These are phyloP conservation scores for Mimosa pudica DNA, from an alignment of 306 rosid genomes.

Conservation along the genomic window DNA sequence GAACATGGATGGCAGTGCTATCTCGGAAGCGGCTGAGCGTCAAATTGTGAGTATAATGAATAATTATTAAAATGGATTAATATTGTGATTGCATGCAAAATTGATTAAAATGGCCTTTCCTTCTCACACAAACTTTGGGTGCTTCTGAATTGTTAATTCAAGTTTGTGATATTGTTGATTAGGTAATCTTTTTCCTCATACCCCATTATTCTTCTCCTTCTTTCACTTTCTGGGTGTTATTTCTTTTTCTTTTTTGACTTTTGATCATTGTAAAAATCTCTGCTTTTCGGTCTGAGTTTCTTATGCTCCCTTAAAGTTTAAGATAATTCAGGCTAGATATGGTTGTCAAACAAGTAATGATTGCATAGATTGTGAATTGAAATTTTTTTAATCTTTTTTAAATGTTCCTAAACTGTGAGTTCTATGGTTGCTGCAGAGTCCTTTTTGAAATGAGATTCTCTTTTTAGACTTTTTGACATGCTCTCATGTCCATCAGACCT, in stretches of 20 bases:
- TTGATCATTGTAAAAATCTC: background rate
- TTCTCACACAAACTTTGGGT: constrained; percentile 32
- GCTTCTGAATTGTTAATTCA: constrained; percentile 30
- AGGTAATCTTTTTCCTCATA: constrained; percentile 20
- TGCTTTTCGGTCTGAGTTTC: constrained; percentile 18
- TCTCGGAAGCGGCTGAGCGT: too few species aligned
- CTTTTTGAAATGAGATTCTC: background rate
- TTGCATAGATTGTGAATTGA: constrained; percentile 15
- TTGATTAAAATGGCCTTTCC: constrained; percentile 16
- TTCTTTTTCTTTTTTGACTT: constrained; percentile 35
- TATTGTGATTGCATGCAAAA: constrained; percentile 2
- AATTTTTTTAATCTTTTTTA: background rate
- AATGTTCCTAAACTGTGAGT: background rate
- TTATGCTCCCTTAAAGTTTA: background rate
- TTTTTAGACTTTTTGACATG: background rate
- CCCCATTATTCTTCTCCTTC: background rate
- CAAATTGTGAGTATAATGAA: too few species aligned
- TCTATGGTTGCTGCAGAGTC: constrained; percentile 1
- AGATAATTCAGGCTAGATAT: background rate
- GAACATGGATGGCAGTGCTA: too few species aligned
- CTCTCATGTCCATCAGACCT: background rate
- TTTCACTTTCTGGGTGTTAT: constrained; percentile 19
- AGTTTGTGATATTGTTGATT: constrained; percentile 24
- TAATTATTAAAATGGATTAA: background rate
- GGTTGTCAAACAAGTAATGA: background rate